Evolutionary conservation across 257 asterid species (phyloP).

Genomic region (Prunella vulgaris): DNA sequence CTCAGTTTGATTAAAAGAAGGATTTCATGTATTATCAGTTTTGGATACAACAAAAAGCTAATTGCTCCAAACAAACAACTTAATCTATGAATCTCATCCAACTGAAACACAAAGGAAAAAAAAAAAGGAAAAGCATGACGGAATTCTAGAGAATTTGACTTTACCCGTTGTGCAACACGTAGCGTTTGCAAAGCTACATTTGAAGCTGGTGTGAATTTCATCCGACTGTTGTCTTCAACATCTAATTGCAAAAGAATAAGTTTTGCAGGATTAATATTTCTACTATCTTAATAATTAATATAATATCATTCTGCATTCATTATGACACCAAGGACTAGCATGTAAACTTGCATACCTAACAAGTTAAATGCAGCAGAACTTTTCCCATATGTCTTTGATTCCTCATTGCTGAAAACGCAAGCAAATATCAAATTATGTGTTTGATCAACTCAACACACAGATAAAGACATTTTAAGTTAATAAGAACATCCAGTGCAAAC

Average conservation of each 20-base stretch:
- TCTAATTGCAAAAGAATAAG: constrained; percentile 35
- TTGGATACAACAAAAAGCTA: not conserved
- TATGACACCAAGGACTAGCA: constrained; percentile 6
- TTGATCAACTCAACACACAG: constrained; percentile 9
- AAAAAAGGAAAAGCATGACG: constrained; percentile 5
- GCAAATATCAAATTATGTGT: constrained; percentile 22
- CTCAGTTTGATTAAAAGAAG: not conserved
- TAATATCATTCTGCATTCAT: not conserved
- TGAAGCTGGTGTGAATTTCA: constrained; percentile 56
- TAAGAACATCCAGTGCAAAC: constrained; percentile 34
- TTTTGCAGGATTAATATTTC: constrained; percentile 5
- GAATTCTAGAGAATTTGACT: constrained; percentile 12
- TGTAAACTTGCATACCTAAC: constrained; percentile 39
- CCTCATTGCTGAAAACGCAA: constrained; percentile 50
- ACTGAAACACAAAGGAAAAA: not conserved
- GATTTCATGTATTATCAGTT: too few relatives aligned
- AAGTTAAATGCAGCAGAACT: constrained; percentile 38
- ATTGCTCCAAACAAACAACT: not conserved
- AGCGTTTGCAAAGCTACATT: constrained; percentile 57
- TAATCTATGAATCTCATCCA: too few relatives aligned
- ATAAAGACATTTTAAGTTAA: constrained; percentile 2
- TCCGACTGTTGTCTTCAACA: constrained; percentile 41
- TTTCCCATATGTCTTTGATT: constrained; percentile 39
- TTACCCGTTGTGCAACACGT: constrained; percentile 66
- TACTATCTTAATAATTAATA: not conserved